phyloP scores from a whole-genome alignment of 2,329 filamentous ascomycete species.

The Pleurostoma richardsiae region DNA sequence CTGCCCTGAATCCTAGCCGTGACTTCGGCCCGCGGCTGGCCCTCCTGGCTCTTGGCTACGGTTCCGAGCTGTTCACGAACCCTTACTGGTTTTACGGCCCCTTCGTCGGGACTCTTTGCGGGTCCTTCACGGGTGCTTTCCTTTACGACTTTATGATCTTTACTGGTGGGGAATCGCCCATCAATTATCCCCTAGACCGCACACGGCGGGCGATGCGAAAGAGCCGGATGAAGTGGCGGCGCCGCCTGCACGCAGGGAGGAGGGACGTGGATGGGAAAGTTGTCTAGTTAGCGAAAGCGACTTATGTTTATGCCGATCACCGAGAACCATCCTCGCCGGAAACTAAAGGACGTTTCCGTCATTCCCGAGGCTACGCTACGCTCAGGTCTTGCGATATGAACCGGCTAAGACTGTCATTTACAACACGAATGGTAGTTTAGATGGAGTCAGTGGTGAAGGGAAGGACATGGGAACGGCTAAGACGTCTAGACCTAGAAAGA shows the following conservation, averaged over 20 bases:
- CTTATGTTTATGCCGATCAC: too few species aligned
- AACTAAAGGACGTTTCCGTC: too few species aligned
- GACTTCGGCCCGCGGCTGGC: slow-evolving; percentile 45
- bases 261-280: too few species aligned
- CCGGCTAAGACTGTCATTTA: too few species aligned
- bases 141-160: slow-evolving; percentile 47
- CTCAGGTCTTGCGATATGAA: too few species aligned
- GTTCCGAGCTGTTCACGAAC: slow-evolving; percentile 30
- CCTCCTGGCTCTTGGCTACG: slow-evolving; percentile 36
- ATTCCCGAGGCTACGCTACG: too few species aligned
- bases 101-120: slow-evolving; percentile 29
- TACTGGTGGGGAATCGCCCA: slow-evolving; percentile 42
- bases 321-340: too few species aligned
- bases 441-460: too few species aligned
- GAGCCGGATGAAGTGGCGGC: slow-evolving; percentile 25
- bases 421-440: too few species aligned
- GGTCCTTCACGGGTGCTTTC: slow-evolving; percentile 35
- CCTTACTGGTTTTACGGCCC: slow-evolving; percentile 41
- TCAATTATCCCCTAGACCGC: slow-evolving; percentile 41
- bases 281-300: too few species aligned
- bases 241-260: neutral
- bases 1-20: slow-evolving; percentile 40
- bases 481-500: too few species aligned
- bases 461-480: too few species aligned
- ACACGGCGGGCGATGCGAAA: slow-evolving; percentile 36